Evolutionary conservation across 202 grass and related monocot species (phyloP), one percentile per base, ranked within the genome.

Genomic region (Hordeum pubiflorum): DNA sequence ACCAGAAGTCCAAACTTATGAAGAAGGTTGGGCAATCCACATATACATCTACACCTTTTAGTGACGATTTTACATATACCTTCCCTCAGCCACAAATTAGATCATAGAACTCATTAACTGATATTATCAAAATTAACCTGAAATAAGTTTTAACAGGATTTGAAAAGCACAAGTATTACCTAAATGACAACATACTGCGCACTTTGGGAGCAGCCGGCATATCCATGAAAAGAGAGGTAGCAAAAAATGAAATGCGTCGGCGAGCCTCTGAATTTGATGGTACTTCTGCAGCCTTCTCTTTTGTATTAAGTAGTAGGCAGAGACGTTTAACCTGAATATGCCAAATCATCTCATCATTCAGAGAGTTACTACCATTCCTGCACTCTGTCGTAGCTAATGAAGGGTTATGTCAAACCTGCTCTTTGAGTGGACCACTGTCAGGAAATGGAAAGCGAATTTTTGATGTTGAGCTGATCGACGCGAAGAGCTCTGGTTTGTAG

Each of bases 161-260:
- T 23, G 3, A 9, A 69, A 57, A 85, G 20, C 3, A 27, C 8
- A 69, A 54, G 7, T 37, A 76, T 84, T 91, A 97, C 94, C 94
- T 97, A 75, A 97, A 97, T 46, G 94, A 97, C 66, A 97, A 71
- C 94, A 97, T 97, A 77, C 74, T 97, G 62, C 82, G 82, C 66
- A 97, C 94, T 85, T 84, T 92, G 48, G 94, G 94, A 83, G 94
- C 91, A 81, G 70, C 50, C 33, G 94, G 94, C 89, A 97, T 94
- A 87, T 91, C 88, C 94, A 97, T 97, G 80, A 97, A 97, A 56
- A 97, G 84, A 84, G 91, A 97, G 58, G 91, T 97, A 21, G 91
- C 89, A 58, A 97, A 92, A 81, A 94, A 97, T 69, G 91, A 92
- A 85, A 97, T 94, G 40, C 94, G 85, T 48, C 89, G 84, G 68